Evolutionary conservation across 2,329 filamentous ascomycete genomes (phyloP).

Genomic region (Mariannaea elegans): DNA sequence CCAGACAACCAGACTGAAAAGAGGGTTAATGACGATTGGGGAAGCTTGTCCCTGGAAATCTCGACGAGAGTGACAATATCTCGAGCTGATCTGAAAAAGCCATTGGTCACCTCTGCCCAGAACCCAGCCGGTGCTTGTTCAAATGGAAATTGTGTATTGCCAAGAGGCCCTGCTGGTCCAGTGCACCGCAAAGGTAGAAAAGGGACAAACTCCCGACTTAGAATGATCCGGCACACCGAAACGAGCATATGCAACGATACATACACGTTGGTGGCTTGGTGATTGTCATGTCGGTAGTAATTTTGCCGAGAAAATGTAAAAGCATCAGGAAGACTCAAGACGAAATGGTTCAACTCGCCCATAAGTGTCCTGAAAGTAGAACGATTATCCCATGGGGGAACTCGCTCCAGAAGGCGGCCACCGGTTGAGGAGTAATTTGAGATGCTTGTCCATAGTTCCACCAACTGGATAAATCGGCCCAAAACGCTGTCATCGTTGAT

Average conservation of each 20-base stretch:
- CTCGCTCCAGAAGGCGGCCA: slow-evolving; percentile 58
- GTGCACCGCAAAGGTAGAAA: slow-evolving; percentile 50
- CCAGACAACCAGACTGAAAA: slow-evolving; percentile 75
- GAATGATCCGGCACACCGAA: slow-evolving; percentile 70
- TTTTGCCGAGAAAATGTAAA: slow-evolving; percentile 69
- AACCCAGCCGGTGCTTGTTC: slow-evolving; percentile 52
- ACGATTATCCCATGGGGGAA: slow-evolving; percentile 67
- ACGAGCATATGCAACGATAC: slow-evolving; percentile 73
- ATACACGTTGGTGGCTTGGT: slow-evolving; percentile 70
- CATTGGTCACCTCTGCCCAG: slow-evolving; percentile 69
- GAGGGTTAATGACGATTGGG: slow-evolving; percentile 73
- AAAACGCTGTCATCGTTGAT: slow-evolving; percentile 57
- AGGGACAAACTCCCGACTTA: slow-evolving; percentile 39
- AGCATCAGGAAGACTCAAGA: slow-evolving; percentile 58
- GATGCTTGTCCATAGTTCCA: slow-evolving; percentile 68
- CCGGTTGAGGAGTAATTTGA: slow-evolving; percentile 63
- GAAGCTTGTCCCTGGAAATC: slow-evolving; percentile 68
- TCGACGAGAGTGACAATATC: slow-evolving; percentile 72
- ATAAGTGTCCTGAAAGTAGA: slow-evolving; percentile 65
- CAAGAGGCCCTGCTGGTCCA: slow-evolving; percentile 63
- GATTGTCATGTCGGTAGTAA: slow-evolving; percentile 71
- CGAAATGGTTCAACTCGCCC: slow-evolving; percentile 53
- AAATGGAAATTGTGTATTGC: slow-evolving; percentile 41
- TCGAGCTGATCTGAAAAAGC: slow-evolving; percentile 69
- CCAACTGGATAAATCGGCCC: slow-evolving; percentile 64